A percentile compares a stretch with the other conserved stretches of the same genome.
Conservation (phyloP, 129 eudicot species). For the Arctium minus region DNA sequence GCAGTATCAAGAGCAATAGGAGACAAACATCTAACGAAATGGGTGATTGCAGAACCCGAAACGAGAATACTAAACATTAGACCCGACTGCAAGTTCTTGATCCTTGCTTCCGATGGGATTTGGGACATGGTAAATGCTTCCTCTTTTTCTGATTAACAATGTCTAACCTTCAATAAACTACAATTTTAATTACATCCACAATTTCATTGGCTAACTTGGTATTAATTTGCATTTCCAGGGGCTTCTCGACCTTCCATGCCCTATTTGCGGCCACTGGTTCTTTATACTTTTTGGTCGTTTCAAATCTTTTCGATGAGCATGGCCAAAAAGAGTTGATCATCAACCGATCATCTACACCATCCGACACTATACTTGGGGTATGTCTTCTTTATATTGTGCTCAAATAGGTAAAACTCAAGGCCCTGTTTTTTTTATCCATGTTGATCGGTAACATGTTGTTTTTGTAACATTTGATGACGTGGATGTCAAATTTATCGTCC, state of each 20-base stretch:
- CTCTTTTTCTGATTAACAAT: too few species aligned
- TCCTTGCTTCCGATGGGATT: too few species aligned
- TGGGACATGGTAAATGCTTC: too few species aligned
- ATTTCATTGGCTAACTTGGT: constrained; percentile 9
- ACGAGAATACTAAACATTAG: too few species aligned
- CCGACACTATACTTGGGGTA: constrained; percentile 62
- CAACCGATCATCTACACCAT: constrained; percentile 42
- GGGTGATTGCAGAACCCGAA: too few species aligned
- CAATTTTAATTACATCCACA: too few species aligned
- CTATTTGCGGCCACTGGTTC: constrained; percentile 54
- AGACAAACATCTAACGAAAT: too few species aligned
- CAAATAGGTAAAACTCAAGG: background rate
- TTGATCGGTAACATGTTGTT: background rate
- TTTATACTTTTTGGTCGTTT: constrained; percentile 48
- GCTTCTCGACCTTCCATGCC: constrained; percentile 86
- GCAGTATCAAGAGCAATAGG: too few species aligned
- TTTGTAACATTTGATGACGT: too few species aligned
- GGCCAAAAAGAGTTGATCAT: constrained; percentile 33
- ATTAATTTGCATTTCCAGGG: constrained; percentile 32
- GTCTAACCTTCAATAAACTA: too few species aligned
- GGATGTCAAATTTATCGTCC: too few species aligned
- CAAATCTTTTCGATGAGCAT: constrained; percentile 50
- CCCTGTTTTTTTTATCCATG: background rate
- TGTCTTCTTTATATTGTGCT: background rate
- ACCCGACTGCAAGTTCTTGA: too few species aligned